These are phyloP conservation scores for Cladosporium sp. DNA, from an alignment of 2,329 filamentous ascomycete genomes.

Conservation along the genomic window DNA sequence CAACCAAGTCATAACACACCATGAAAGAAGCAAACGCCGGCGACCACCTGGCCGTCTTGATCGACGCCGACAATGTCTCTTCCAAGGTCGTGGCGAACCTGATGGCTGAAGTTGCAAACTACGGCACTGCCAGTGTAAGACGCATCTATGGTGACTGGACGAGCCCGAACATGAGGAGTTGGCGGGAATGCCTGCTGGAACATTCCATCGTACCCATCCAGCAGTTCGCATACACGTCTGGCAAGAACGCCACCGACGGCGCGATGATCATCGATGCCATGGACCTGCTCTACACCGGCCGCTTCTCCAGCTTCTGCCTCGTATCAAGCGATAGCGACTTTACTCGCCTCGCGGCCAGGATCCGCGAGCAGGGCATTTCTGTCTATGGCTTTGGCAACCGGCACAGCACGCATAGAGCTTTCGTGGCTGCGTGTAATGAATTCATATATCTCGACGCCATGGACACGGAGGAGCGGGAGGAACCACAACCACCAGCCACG, in stretches of 20 bases:
- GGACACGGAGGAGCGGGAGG: slow-evolving; percentile 22
- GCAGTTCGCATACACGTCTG: slow-evolving; percentile 37
- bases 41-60: slow-evolving; percentile 28
- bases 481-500: not conserved
- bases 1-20: not conserved
- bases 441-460: slow-evolving; percentile 37
- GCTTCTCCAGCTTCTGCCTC: slow-evolving; percentile 40
- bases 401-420: slow-evolving; percentile 33
- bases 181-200: slow-evolving; percentile 32
- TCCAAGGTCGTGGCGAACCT: slow-evolving; percentile 32
- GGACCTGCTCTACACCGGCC: slow-evolving; percentile 39
- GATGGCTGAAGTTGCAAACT: slow-evolving; percentile 38
- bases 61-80: slow-evolving; percentile 36
- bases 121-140: slow-evolving; percentile 37
- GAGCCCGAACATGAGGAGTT: slow-evolving; percentile 27
- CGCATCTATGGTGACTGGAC: slow-evolving; percentile 40
- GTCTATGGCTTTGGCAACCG: slow-evolving; percentile 41
- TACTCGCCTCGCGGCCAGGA: slow-evolving; percentile 38
- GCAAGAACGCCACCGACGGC: slow-evolving; percentile 39
- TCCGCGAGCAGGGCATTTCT: slow-evolving; percentile 40
- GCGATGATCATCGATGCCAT: slow-evolving; percentile 43
- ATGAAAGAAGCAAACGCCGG: not conserved
- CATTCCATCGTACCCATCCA: slow-evolving; percentile 35
- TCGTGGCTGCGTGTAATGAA: slow-evolving; percentile 36
- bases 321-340: slow-evolving; percentile 43